Conservation (phyloP, 257 asterid species). For the Knoxia roxburghii region DNA sequence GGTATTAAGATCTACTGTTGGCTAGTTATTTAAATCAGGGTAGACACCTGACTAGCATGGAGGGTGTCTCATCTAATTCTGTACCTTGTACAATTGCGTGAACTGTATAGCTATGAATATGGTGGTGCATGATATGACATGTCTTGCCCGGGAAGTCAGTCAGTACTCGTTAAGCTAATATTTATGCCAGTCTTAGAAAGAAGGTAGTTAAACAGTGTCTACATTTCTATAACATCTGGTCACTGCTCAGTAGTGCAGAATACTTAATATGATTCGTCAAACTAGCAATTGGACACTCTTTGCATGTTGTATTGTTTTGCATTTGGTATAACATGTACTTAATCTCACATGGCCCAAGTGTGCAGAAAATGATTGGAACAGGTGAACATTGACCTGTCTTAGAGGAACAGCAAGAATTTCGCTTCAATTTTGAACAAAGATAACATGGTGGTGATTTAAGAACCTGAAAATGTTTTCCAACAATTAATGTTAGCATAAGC, state of each 20-base stretch:
- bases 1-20: constrained; percentile 32
- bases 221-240: background rate
- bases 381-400: background rate
- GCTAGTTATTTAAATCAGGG: background rate
- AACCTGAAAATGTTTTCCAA: background rate
- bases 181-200: background rate
- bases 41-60: background rate
- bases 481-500: background rate
- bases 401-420: background rate
- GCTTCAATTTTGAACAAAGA: background rate
- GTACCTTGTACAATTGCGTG: background rate
- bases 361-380: background rate
- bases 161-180: background rate
- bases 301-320: background rate
- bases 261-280: background rate
- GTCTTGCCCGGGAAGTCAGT: background rate
- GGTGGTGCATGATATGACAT: background rate
- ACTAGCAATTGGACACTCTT: background rate
- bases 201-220: background rate
- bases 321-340: background rate
- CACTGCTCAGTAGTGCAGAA: background rate
- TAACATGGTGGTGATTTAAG: background rate
- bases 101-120: background rate
- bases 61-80: background rate
- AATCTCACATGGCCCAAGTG: background rate